phyloP scores from a whole-genome alignment of 306 rosid species.

The Cucurbita pepo region DNA sequence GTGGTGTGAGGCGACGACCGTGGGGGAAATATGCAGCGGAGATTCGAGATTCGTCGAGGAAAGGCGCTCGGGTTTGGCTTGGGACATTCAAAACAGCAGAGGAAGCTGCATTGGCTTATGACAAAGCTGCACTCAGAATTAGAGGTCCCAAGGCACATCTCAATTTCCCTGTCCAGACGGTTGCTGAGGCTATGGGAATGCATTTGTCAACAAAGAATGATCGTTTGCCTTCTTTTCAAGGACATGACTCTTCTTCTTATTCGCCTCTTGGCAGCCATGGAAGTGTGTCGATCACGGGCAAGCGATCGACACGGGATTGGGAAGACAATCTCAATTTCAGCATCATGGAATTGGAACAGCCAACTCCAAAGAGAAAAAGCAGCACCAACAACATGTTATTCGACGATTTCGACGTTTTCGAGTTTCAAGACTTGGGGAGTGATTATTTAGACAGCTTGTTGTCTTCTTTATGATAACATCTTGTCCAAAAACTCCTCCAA shows the following conservation, averaged over 20 bases:
- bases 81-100: constrained; percentile 85
- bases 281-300: constrained; percentile 10
- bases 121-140: constrained; percentile 82
- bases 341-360: constrained; percentile 16
- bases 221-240: background rate
- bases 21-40: constrained; percentile 98
- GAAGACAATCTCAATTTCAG: constrained; percentile 17
- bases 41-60: constrained; percentile 64
- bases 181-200: constrained; percentile 23
- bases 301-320: constrained; percentile 25
- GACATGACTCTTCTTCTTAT: background rate
- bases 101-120: constrained; percentile 92
- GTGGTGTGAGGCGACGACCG: constrained; percentile 91
- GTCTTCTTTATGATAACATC: constrained; percentile 31
- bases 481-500: background rate
- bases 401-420: constrained; percentile 36
- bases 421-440: constrained; percentile 72
- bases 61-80: constrained; percentile 86
- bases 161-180: constrained; percentile 62
- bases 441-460: constrained; percentile 68
- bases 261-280: background rate
- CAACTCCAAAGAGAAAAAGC: constrained; percentile 21
- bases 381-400: constrained; percentile 19
- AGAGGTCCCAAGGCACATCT: constrained; percentile 68
- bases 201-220: background rate